phyloP scores from a whole-genome alignment of 176 grass and related monocot genomes.

The Oryza glumipatula region DNA sequence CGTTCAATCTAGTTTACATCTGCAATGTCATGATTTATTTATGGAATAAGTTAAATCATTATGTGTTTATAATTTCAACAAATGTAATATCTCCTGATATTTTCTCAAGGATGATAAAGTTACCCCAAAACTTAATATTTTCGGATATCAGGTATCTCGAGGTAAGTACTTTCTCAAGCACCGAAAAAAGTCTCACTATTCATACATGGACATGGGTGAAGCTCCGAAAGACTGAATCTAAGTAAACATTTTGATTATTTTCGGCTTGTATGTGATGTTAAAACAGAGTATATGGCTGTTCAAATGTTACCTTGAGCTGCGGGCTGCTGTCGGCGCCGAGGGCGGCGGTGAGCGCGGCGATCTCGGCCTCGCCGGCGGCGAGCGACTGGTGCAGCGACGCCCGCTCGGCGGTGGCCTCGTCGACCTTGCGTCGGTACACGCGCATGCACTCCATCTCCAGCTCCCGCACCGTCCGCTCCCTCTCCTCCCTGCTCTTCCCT shows the following conservation, averaged over 20 bases:
- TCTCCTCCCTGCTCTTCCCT: slow-evolving; percentile 59
- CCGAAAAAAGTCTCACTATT: too few species aligned
- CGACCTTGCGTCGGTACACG: slow-evolving; percentile 63
- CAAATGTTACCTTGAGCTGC: slow-evolving; percentile 48
- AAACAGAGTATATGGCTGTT: neutral
- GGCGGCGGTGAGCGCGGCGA: slow-evolving; percentile 55
- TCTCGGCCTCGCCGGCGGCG: slow-evolving; percentile 65
- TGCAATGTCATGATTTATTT: too few species aligned
- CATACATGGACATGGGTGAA: neutral
- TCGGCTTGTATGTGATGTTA: neutral
- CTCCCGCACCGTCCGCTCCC: slow-evolving; percentile 54
- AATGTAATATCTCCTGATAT: too few species aligned
- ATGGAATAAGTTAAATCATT: too few species aligned
- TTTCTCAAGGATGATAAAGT: too few species aligned
- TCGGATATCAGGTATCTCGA: too few species aligned
- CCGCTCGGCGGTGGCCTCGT: slow-evolving; percentile 58
- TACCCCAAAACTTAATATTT: too few species aligned
- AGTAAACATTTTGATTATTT: neutral
- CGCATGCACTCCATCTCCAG: slow-evolving; percentile 67
- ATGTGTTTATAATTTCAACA: too few species aligned
- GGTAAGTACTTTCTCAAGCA: too few species aligned
- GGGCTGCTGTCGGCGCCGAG: slow-evolving; percentile 53
- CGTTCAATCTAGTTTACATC: too few species aligned
- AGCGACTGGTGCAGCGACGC: slow-evolving; percentile 62
- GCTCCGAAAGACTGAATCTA: neutral